A percentile compares a stretch with the other conserved stretches of the same genome.
These are phyloP conservation scores for Auricularia sp. DNA, from an alignment of 768 basidiomycete species.

Conservation along the genomic window DNA sequence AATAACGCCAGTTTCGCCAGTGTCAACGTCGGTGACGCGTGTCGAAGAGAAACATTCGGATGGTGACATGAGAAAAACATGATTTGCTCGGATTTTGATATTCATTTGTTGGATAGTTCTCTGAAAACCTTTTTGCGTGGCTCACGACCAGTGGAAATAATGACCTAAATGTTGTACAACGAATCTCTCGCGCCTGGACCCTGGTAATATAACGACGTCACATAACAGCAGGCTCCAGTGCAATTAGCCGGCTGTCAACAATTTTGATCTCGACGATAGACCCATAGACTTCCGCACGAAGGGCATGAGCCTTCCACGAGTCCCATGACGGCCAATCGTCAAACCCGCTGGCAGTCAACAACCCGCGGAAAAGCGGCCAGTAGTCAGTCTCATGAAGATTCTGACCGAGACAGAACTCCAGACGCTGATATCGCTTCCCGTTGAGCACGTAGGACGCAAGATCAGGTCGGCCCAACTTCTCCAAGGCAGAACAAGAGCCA, in stretches of 20 bases:
- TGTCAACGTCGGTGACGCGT: too few species aligned
- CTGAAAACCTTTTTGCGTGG: too few species aligned
- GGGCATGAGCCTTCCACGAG: neutral
- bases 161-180: conserved; percentile 32
- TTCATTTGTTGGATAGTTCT: too few species aligned
- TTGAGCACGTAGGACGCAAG: conserved; percentile 5
- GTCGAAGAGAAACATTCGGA: too few species aligned
- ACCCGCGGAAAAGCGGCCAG: neutral
- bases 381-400: neutral
- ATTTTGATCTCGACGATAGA: neutral
- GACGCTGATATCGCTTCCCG: neutral
- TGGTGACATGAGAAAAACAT: too few species aligned
- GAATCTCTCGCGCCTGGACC: conserved; percentile 38
- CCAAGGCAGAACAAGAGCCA: neutral
- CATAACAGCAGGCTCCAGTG: conserved; percentile 24
- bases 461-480: neutral
- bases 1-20: too few species aligned
- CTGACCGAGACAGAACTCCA: neutral
- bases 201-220: conserved; percentile 40
- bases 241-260: neutral
- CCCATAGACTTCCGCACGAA: neutral
- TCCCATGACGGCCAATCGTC: neutral
- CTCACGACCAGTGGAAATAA: conserved; percentile 27
- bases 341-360: neutral
- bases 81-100: too few species aligned